Percentiles rank a stretch among this genome's conserved stretches.
phyloP scores from a whole-genome alignment of 257 asterid species.

The Capsicum pubescens region DNA sequence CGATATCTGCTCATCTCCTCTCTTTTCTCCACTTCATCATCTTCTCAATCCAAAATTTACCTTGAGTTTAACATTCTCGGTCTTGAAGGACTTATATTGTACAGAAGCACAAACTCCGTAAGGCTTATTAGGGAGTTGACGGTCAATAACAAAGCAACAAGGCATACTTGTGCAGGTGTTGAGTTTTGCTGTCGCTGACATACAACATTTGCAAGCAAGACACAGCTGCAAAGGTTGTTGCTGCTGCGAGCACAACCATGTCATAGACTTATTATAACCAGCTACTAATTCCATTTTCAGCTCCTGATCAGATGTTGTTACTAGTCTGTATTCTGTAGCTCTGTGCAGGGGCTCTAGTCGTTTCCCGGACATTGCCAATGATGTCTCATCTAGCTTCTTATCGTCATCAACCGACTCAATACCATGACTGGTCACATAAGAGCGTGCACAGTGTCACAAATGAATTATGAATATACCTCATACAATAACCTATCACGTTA shows the following conservation, averaged over 20 bases:
- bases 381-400: neutral
- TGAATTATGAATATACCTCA: neutral
- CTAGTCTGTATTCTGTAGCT: neutral
- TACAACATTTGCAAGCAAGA: conserved; percentile 26
- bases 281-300: neutral
- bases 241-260: neutral
- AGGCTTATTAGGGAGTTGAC: conserved; percentile 38
- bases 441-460: neutral
- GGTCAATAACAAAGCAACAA: conserved; percentile 38
- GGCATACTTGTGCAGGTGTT: conserved; percentile 23
- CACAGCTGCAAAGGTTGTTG: conserved; percentile 25
- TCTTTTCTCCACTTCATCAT: no score
- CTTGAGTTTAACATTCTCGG: no score
- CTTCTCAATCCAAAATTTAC: no score
- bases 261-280: neutral
- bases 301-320: neutral
- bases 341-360: conserved; percentile 23
- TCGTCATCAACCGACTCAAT: neutral
- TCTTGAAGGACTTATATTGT: neutral
- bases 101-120: conserved; percentile 40
- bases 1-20: no score
- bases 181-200: neutral
- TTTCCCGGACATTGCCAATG: neutral
- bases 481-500: neutral
- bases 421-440: neutral